These are phyloP conservation scores for Cotoneaster glaucophyllus DNA, from an alignment of 306 rosid species.

Conservation along the genomic window DNA sequence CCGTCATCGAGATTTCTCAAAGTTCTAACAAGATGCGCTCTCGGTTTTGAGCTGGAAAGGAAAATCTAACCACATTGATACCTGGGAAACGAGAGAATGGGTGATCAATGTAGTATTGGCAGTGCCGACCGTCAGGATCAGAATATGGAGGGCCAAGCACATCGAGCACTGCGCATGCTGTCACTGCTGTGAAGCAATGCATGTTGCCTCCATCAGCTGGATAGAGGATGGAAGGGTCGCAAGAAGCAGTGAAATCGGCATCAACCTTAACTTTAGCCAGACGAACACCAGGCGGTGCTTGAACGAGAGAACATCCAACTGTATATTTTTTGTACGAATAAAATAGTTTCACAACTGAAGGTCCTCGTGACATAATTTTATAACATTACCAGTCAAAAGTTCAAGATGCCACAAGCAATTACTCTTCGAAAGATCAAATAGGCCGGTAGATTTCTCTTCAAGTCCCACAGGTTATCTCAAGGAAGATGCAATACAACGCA, in stretches of 20 bases:
- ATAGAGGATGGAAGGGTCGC: conserved; percentile 68
- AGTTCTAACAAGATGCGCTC: neutral
- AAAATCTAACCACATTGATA: conserved; percentile 10
- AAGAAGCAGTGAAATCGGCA: conserved; percentile 61
- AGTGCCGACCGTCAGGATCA: conserved; percentile 72
- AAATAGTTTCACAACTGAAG: neutral
- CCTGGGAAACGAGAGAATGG: conserved; percentile 63
- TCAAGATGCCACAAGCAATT: neutral
- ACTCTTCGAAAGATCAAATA: neutral
- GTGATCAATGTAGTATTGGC: conserved; percentile 60
- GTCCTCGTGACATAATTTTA: neutral
- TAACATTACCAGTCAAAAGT: neutral
- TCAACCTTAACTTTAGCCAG: conserved; percentile 79
- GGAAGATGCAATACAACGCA: neutral
- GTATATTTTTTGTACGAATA: neutral
- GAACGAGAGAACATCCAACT: neutral
- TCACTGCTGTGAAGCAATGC: conserved; percentile 93
- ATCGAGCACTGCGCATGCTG: conserved; percentile 84
- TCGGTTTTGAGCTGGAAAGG: neutral
- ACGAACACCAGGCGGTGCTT: conserved; percentile 32
- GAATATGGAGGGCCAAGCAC: conserved; percentile 98
- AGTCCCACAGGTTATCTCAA: neutral
- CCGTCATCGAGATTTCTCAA: neutral
- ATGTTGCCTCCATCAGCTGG: conserved; percentile 93
- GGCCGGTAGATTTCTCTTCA: neutral